A percentile compares a stretch with the other conserved stretches of the same genome.
Evolutionary conservation across 257 asterid species (phyloP).

Genomic region (Solanum sitiens): DNA sequence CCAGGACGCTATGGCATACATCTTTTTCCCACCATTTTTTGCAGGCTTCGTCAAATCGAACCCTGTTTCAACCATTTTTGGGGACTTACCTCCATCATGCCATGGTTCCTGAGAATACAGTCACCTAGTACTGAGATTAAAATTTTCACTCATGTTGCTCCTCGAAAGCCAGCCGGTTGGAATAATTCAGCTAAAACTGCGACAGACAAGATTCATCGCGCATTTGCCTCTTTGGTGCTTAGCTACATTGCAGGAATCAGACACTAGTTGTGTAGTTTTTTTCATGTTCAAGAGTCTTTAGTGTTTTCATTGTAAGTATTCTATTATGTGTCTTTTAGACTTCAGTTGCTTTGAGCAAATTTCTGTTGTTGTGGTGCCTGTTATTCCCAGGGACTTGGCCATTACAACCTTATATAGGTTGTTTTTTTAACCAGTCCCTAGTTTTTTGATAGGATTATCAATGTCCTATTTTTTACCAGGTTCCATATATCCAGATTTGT

Average conservation of each 20-base stretch:
- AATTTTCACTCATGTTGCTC: not conserved
- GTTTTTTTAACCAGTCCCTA: not conserved
- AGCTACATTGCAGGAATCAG: not conserved
- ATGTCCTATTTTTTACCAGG: not conserved
- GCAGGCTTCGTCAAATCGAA: slow-evolving; percentile 4
- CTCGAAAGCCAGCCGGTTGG: not conserved
- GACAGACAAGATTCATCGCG: not conserved
- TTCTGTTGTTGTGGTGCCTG: not conserved
- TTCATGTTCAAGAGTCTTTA: not conserved
- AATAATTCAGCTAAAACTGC: not conserved
- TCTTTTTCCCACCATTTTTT: not conserved
- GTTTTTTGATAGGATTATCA: slow-evolving; percentile 1
- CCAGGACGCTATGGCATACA: slow-evolving; percentile 1
- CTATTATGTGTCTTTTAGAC: not conserved
- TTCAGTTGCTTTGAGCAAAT: not conserved
- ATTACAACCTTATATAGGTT: not conserved
- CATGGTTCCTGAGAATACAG: slow-evolving; percentile 7
- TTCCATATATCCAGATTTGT: not conserved
- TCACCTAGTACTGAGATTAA: not conserved
- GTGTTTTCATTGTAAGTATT: not conserved
- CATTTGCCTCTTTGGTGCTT: not conserved
- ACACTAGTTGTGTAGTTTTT: not conserved
- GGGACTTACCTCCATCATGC: slow-evolving; percentile 3
- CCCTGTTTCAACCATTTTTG: slow-evolving; percentile 6
- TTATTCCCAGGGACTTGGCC: not conserved